These are phyloP conservation scores for Rachicladosporium sp. DNA, from an alignment of 2,329 filamentous ascomycete genomes.

Conservation along the genomic window DNA sequence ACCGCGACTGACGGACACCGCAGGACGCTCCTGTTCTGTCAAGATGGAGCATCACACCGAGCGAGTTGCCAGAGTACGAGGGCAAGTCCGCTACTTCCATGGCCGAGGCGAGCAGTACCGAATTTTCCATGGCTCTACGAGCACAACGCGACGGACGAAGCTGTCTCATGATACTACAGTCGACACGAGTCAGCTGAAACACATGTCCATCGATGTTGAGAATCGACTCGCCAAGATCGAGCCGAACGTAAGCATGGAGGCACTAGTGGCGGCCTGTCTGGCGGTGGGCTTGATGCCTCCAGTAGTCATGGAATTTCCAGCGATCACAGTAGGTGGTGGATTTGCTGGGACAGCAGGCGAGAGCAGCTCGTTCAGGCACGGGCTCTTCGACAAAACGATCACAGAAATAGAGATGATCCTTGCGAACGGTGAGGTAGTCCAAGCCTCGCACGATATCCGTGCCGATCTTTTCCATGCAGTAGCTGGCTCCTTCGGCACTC, in stretches of 20 bases:
- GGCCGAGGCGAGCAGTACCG: constrained; percentile 21
- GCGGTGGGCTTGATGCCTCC: constrained; percentile 46
- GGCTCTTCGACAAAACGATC: constrained; percentile 52
- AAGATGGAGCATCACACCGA: no score
- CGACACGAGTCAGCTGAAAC: constrained; percentile 52
- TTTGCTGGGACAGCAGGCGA: constrained; percentile 58
- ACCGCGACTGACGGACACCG: no score
- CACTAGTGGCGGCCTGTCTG: constrained; percentile 47
- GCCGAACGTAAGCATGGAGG: constrained; percentile 58
- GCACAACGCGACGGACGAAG: constrained; percentile 38
- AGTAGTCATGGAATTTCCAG: constrained; percentile 60
- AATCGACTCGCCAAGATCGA: constrained; percentile 44
- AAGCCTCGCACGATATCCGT: constrained; percentile 41
- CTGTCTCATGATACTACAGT: constrained; percentile 29
- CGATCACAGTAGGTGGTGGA: constrained; percentile 58
- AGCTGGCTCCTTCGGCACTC: constrained; percentile 52
- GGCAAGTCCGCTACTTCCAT: no score
- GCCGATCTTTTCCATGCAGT: constrained; percentile 53
- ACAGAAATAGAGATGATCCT: constrained; percentile 54
- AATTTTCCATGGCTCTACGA: constrained; percentile 47
- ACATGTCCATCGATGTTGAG: constrained; percentile 49
- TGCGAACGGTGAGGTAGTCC: constrained; percentile 45
- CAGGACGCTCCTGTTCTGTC: no score
- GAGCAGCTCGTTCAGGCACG: constrained; percentile 56
- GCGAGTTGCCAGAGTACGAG: no score